These are phyloP conservation scores for Suhomyces terraborum DNA, from an alignment of 1,139 yeast species.

Conservation along the genomic window DNA sequence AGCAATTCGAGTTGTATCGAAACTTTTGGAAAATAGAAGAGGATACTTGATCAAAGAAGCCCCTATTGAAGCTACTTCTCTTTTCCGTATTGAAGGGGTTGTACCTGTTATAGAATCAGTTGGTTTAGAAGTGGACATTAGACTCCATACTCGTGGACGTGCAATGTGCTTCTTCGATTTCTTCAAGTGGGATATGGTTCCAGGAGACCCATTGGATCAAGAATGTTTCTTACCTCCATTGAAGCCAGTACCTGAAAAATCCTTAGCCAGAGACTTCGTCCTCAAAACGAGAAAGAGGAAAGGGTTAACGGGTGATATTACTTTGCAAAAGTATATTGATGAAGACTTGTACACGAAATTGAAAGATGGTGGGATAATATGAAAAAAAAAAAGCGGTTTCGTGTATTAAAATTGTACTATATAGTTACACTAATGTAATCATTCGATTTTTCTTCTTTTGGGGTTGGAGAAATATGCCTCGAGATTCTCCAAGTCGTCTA, in stretches of 20 bases:
- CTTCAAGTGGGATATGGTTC: slow-evolving; percentile 74
- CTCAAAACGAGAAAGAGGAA: slow-evolving; percentile 86
- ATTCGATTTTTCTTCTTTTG: slow-evolving; percentile 6
- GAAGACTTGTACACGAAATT: slow-evolving; percentile 56
- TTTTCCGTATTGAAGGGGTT: slow-evolving; percentile 60
- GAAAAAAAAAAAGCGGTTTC: neutral
- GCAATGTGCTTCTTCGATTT: slow-evolving; percentile 71
- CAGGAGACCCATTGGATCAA: slow-evolving; percentile 87
- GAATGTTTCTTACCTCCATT: slow-evolving; percentile 64
- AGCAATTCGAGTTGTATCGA: slow-evolving; percentile 47
- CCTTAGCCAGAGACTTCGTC: slow-evolving; percentile 85
- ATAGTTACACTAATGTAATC: neutral
- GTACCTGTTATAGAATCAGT: slow-evolving; percentile 89
- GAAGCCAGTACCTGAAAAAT: slow-evolving; percentile 69
- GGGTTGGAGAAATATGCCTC: neutral
- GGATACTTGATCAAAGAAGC: slow-evolving; percentile 50
- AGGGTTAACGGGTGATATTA: slow-evolving; percentile 81
- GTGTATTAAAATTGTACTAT: slow-evolving; percentile 2
- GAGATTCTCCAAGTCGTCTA: slow-evolving; percentile 15
- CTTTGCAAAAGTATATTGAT: slow-evolving; percentile 69
- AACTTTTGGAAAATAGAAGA: slow-evolving; percentile 62
- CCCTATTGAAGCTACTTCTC: slow-evolving; percentile 75
- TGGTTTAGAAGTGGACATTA: slow-evolving; percentile 84
- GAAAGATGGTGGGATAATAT: slow-evolving; percentile 43
- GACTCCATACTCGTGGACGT: slow-evolving; percentile 76